Evolutionary conservation across 441 rosid species (phyloP), one percentile per base, ranked within the genome.

Genomic region (Eugenia klotzschiana): DNA sequence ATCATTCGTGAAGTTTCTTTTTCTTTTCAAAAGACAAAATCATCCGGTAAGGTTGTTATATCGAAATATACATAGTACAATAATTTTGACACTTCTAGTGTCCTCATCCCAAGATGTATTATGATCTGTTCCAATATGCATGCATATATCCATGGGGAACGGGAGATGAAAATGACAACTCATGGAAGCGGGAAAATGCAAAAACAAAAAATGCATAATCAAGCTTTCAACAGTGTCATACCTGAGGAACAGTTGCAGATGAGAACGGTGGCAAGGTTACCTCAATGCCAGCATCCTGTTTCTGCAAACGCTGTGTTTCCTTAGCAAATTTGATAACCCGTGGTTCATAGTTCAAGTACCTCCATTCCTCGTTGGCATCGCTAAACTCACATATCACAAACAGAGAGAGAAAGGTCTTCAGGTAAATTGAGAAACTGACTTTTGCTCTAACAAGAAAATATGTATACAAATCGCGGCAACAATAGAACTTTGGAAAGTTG

Each of bases 221-320:
- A 64, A 20, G 37, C 37, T 20, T 33, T 64, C 43, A 18, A 64
- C 25, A 64, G 43, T 22, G 20, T 64, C 33, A 23, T 90, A 96
- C 97, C 94, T 89, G 87, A 11, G 94, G 94, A 85, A 92, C 92
- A 84, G 94, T 85, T 37, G 94, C 93, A 0, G 99, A 94, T 80
- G 99, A 96, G 90, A 96, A 95, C 27, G 91, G 98, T 72, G 97
- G 95, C 85, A 96, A 86, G 81, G 51, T 87, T 29, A 87, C 81
- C 79, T 82, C 88, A 81, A 84, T 53, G 33, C 83, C 80, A 87
- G 73, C 82, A 64, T 54, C 83, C 79, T 79, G 84, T 29, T 74
- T 82, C 22, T 51, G 80, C 51, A 86, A 33, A 84, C 37, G 73
- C 81, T 81, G 88, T 41, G 23, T 83, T 86, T 90, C 92, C 43